Conservation (phyloP, 352 stramenopile genomes). For the Hyaloperonospora arabidopsidis region DNA sequence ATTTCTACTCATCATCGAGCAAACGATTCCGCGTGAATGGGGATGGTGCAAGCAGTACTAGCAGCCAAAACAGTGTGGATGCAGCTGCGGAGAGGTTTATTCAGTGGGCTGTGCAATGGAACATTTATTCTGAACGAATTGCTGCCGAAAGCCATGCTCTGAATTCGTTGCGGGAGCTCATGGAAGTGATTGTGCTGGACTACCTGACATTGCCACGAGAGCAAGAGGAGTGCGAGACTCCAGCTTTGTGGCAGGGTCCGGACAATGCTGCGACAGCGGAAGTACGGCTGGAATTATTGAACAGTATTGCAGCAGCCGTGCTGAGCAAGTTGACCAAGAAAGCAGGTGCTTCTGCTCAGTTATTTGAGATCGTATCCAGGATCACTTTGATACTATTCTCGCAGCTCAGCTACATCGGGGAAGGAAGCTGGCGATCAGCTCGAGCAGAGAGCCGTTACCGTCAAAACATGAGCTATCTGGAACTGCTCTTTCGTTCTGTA, state of each 20-base stretch:
- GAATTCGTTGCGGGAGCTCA: conserved; percentile 67
- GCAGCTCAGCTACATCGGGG: conserved; percentile 29
- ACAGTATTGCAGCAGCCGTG: conserved; percentile 48
- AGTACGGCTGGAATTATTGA: conserved; percentile 54
- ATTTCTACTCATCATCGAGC: conserved; percentile 33
- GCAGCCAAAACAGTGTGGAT: conserved; percentile 28
- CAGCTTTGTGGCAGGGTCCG: conserved; percentile 55
- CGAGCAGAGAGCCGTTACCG: conserved; percentile 36
- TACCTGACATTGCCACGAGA: conserved; percentile 49
- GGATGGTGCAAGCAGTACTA: conserved; percentile 26
- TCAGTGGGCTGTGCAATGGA: conserved; percentile 79
- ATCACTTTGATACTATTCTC: conserved; percentile 59
- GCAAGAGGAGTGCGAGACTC: conserved; percentile 25
- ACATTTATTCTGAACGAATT: conserved; percentile 78
- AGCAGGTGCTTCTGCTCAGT: conserved; percentile 44
- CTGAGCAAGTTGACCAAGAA: conserved; percentile 58
- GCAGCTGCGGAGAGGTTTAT: conserved; percentile 43
- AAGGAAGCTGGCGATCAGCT: conserved; percentile 13
- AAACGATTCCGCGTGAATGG: conserved; percentile 59
- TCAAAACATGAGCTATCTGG: conserved; percentile 46
- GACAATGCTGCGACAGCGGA: conserved; percentile 48
- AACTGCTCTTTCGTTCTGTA: conserved; percentile 58
- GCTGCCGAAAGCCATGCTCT: conserved; percentile 71
- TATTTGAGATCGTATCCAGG: conserved; percentile 69
- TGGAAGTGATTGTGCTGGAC: conserved; percentile 73